Base-by-base conservation (phyloP, 495 filamentous ascomycete species). In the Cudoniella acicularis region DNA sequence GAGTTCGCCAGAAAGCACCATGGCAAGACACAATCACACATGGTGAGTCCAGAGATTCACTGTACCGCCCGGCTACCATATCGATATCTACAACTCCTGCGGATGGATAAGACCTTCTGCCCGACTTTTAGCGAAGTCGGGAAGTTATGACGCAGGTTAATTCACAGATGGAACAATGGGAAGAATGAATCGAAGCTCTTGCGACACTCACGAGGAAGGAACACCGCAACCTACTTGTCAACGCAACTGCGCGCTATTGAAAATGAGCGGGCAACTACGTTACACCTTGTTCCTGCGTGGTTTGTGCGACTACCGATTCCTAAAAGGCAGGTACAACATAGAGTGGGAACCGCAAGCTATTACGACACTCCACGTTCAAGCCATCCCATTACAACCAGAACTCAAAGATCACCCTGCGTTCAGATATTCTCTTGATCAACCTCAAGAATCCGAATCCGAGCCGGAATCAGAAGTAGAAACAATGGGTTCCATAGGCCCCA, bases 1-100 rank as follows among this genome's bases (percentile, higher is more conserved):
- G 80, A 48, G 69, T 75, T 69, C 79, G 80, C 64, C 10, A 77
- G 82, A 64, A 90, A 89, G 75, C 92, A 96, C 70, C 92, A 97
- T 74, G 92, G 91, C 66, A 97, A 97, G 83, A 87, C 91, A 54
- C 89, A 92, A 70, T 95, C 91, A 36, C 92, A 96, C 74, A 90
- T 97, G 88, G 92, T 96, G 76, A 86, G 92, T 90, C 20, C 11
- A 23, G 23, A 21, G 43, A 47, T 47, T 47, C 20, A 36, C 45
- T 9, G 21, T 16, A 40, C 16, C 20, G 43, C 43, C n/a, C 9
- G 9, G 36, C 9, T 41, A n/a, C 9, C 36, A 41, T 41, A 41
- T 9, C n/a, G 36, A 9, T 41, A 41, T 41, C 9, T n/a, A 41
- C 36, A 47, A 47, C 4, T 6, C 13, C 30, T 36, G 30, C 30